Evolutionary conservation across 139 green algal genomes (phyloP).

Genomic region (Zygnema cylindricum): DNA sequence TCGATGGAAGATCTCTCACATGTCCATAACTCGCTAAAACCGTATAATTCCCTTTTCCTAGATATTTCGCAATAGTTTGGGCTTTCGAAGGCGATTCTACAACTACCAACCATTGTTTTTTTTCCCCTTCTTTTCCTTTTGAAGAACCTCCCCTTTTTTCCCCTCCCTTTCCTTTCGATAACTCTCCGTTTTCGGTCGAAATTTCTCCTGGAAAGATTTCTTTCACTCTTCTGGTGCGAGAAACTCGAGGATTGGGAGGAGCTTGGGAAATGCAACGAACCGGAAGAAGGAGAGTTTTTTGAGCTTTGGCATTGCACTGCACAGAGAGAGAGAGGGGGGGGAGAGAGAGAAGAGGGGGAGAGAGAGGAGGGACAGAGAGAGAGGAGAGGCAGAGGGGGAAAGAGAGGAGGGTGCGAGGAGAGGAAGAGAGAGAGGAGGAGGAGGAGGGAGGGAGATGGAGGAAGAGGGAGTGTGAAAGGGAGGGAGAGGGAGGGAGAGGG

Average conservation of each 20-base stretch:
- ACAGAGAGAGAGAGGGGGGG: background rate
- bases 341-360: background rate
- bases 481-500: no score
- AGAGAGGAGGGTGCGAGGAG: no score
- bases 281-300: background rate
- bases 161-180: background rate
- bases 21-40: slow-evolving; percentile 89
- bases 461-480: no score
- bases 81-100: slow-evolving; percentile 97
- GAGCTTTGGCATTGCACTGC: background rate
- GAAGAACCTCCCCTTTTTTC: background rate
- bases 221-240: background rate
- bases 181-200: background rate
- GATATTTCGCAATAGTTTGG: slow-evolving; percentile 87
- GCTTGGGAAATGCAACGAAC: background rate
- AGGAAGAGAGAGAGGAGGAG: no score
- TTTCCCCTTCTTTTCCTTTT: background rate
- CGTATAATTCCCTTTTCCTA: slow-evolving; percentile 68
- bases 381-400: no score
- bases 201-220: background rate
- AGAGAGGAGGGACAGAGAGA: no score
- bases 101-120: slow-evolving; percentile 68
- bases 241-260: background rate
- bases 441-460: no score
- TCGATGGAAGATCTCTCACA: slow-evolving; percentile 81